Base-by-base conservation (phyloP, 257 asterid species). In the Asclepias syriaca region DNA sequence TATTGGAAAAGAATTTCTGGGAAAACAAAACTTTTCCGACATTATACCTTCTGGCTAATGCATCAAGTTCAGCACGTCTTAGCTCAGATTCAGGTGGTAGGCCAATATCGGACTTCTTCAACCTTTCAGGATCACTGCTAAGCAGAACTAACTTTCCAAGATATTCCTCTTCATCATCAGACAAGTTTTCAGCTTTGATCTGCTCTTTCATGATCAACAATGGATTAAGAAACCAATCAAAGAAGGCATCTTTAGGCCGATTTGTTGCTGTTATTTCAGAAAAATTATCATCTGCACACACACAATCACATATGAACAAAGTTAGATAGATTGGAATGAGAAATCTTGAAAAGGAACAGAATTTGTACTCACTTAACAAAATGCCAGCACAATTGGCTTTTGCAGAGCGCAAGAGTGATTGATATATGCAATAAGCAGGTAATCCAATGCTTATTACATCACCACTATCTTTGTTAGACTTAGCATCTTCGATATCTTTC, bases 181-280 rank as follows among this genome's bases (percentile, higher is more conserved):
- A 86, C 70, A 95, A 92, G 56, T 87, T 87, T 57, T 75, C 87
- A 13, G 95, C 99, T 82, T 81, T 88, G 50, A 94, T 85, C 78
- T 94, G 97, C 40, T 89, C 99, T 82, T 92, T 94, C 27, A 94
- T 91, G 81, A 94, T 82, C 82, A 94, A 53, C 18, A 94, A 85
- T 8, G 99, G 97, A 82, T 89, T 91, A 29, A 91, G 85, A 79
- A 94, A 94, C 99, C 97, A 94, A 65, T 91, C 97, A 66, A 85
- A 88, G 82, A 89, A 76, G 10, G 83, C 74, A 54, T 94, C 99
- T 60, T 90, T 89, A 8, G 97, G 96, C 84, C 97, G 87, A 68
- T 91, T 91, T 12, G 95, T 76, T 70, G 87, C 60, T 4, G 96
- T 89, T 82, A 94, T 82, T 81, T 94, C 99, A 32, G 96, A 77